Percentiles rank a stretch among this genome's conserved stretches.
Conservation (phyloP, 768 basidiomycete genomes). For the Amanita thiersii region DNA sequence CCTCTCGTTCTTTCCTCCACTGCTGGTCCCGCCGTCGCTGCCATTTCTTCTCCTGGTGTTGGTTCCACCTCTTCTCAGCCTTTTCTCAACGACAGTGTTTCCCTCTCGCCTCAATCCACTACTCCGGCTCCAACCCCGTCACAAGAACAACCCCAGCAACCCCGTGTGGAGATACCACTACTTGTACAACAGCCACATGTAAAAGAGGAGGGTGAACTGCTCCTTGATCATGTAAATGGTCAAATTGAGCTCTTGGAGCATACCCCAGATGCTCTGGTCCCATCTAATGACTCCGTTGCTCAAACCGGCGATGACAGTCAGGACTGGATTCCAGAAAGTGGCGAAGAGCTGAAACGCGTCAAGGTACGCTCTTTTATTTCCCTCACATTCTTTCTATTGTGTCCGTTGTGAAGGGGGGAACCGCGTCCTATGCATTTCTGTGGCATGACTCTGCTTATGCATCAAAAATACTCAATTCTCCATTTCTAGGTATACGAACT, state of each 20-base stretch:
- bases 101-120: no score
- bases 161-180: background rate
- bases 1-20: slow-evolving; percentile 22
- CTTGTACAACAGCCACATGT: slow-evolving; percentile 12
- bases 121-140: slow-evolving; percentile 10
- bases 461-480: slow-evolving; percentile 14
- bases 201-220: slow-evolving; percentile 28
- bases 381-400: slow-evolving; percentile 13
- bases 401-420: slow-evolving; percentile 7
- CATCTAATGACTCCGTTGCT: slow-evolving; percentile 26
- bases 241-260: slow-evolving; percentile 43
- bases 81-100: slow-evolving; percentile 10
- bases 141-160: background rate
- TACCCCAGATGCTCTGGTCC: slow-evolving; percentile 25
- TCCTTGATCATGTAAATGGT: slow-evolving; percentile 26
- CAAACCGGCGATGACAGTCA: slow-evolving; percentile 45
- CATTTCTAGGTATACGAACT: slow-evolving; percentile 82
- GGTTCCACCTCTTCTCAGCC: slow-evolving; percentile 13
- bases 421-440: no score
- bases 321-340: slow-evolving; percentile 55
- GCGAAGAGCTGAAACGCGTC: slow-evolving; percentile 79
- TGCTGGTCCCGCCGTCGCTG: slow-evolving; percentile 17
- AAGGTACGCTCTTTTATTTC: slow-evolving; percentile 43
- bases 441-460: slow-evolving; percentile 11
- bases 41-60: slow-evolving; percentile 21